Base-by-base conservation (phyloP, 768 basidiomycete species). In the Mycena filopes region DNA sequence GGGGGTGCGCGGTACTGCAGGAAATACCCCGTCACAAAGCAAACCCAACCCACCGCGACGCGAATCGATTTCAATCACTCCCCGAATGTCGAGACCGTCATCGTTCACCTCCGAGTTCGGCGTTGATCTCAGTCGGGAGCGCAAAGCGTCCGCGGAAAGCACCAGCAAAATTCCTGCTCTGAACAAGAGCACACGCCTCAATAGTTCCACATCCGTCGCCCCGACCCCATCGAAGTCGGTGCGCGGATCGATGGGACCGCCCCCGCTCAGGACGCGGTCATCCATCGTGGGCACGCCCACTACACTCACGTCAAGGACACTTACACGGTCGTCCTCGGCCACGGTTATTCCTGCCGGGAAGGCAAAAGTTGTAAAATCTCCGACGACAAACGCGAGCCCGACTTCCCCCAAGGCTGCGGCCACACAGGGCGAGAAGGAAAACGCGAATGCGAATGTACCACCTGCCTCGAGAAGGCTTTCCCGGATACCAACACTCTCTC, bases 21-120 rank as follows among this genome's bases (percentile, higher is more conserved):
- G 86, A 38, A 80, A 79, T 61, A 87, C 87, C 2, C 84, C 89
- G 21, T 81, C 85, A 18, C 80, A 78, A 28, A 66, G 81, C n/a
- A 81, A 82, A 63, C 60, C 71, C 59, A 63, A 77, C 4, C 73
- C 71, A 25, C 77, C 77, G 45, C 85, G 88, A 58, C 83, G 88
- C 15, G 86, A 88, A 56, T 88, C 88, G 9, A 75, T 85, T 25
- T 84, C 86, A 72, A 81, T 73, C 7, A 87, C 88, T 1, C 87
- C 89, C n/a, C 75, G 76, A 31, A 66, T 81, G 16, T 75, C 81
- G n/a, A 82, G 89, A n/a, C 89, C 89, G 1, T 76, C 86, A 0
- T 90, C 89, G 4, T 81, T 80, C 1, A 75, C 84, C 26, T 89
- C 89, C 12, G 86, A 89, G 55, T 73, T 79, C 20, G 82, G 82